Conservation (phyloP, 2,329 filamentous ascomycete species). For the Penicillium sp. region DNA sequence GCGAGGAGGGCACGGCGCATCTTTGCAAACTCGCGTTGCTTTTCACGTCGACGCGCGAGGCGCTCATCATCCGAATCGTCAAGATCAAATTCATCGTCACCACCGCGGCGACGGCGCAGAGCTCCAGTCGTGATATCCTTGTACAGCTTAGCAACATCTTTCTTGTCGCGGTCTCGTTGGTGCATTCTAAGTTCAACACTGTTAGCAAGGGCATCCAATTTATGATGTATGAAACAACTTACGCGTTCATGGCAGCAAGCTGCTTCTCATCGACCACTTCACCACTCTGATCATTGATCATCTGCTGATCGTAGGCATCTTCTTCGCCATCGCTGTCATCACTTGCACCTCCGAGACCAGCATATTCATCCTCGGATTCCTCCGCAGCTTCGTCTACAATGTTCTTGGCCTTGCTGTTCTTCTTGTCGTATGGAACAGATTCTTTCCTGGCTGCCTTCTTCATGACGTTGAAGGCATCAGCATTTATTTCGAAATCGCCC, state of each 20-base stretch:
- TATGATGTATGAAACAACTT: conserved; percentile 53
- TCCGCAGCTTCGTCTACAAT: conserved; percentile 94
- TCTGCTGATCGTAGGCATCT: conserved; percentile 77
- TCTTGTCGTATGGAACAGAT: conserved; percentile 73
- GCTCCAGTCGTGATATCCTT: conserved; percentile 90
- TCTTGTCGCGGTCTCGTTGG: conserved; percentile 80
- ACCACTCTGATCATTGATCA: conserved; percentile 85
- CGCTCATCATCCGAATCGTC: conserved; percentile 87
- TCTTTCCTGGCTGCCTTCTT: conserved; percentile 67
- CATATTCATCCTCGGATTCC: conserved; percentile 98
- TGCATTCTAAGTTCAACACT: conserved; percentile 65
- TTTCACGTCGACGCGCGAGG: conserved; percentile 77
- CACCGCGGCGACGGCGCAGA: conserved; percentile 78
- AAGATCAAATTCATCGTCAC: conserved; percentile 77
- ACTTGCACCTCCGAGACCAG: conserved; percentile 85
- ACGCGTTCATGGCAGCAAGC: conserved; percentile 87
- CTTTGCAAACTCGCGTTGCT: conserved; percentile 85
- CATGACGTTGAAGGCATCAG: conserved; percentile 72
- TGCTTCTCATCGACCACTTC: conserved; percentile 80
- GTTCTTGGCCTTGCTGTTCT: conserved; percentile 82
- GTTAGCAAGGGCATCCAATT: conserved; percentile 31
- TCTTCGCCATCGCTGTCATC: conserved; percentile 83
- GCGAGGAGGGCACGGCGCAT: conserved; percentile 88
- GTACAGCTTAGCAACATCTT: conserved; percentile 87
- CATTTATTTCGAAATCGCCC: conserved; percentile 45